Evolutionary conservation across 805 yeast genomes (phyloP).

Genomic region (Yamadazyma insecticola): DNA sequence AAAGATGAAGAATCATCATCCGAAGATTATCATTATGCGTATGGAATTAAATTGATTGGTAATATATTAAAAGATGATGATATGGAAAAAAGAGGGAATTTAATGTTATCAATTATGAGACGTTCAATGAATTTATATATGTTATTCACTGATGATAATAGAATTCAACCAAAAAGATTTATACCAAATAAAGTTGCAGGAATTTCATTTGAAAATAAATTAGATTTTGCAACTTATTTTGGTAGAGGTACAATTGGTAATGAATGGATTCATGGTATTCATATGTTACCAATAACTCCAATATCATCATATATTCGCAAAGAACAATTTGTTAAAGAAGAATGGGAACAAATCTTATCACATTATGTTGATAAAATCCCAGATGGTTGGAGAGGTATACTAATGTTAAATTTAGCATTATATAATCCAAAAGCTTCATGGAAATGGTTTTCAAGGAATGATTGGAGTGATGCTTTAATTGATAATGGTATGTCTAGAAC

Average conservation of each 20-base stretch:
- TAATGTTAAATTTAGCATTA: slow-evolving; percentile 71
- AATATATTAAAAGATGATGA: slow-evolving; percentile 47
- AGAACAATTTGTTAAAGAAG: slow-evolving; percentile 53
- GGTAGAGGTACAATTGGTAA: slow-evolving; percentile 54
- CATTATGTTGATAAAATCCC: slow-evolving; percentile 43
- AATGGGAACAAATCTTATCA: slow-evolving; percentile 53
- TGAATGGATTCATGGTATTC: slow-evolving; percentile 75
- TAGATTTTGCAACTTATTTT: slow-evolving; percentile 71
- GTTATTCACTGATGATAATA: slow-evolving; percentile 50
- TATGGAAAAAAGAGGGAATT: slow-evolving; percentile 50
- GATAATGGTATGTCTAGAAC: slow-evolving; percentile 86
- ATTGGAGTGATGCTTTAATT: slow-evolving; percentile 52
- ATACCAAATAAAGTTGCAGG: slow-evolving; percentile 68
- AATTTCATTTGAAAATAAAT: slow-evolving; percentile 65
- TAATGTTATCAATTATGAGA: slow-evolving; percentile 58
- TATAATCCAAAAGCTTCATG: slow-evolving; percentile 53
- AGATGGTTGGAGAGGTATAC: slow-evolving; percentile 70
- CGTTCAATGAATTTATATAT: slow-evolving; percentile 54
- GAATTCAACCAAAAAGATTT: slow-evolving; percentile 51
- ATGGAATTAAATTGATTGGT: slow-evolving; percentile 66
- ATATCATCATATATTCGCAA: slow-evolving; percentile 57
- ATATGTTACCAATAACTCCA: slow-evolving; percentile 71
- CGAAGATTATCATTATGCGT: slow-evolving; percentile 69
- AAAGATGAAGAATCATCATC: slow-evolving; percentile 72
- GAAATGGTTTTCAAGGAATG: slow-evolving; percentile 42